Evolutionary conservation across 1,139 yeast genomes (phyloP), one percentile per base, ranked within the genome.

Genomic region (Taphrina communis): DNA sequence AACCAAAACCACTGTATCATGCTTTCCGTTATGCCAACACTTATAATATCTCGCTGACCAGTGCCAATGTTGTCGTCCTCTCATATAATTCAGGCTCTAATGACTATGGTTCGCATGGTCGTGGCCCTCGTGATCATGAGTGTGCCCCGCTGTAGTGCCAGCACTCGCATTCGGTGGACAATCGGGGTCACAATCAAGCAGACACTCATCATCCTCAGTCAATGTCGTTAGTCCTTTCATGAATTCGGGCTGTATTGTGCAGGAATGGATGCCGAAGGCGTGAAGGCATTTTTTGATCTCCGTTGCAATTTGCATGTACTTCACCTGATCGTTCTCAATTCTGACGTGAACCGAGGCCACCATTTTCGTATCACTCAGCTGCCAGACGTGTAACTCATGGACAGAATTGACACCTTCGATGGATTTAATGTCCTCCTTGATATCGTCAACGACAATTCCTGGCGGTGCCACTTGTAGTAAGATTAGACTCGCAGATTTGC

Each of bases 341-440:
- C 92, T 90, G 57, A 93, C 88, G 77, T 94, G 99, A 72, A 94
- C 83, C 0, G 97, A 89, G 0, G 97, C 97, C 76, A 94, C 90
- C 74, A 87, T 83, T 69, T 90, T 84, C 73, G 88, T 90, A 79
- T 94, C 99, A 70, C 93, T 90, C 74, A 94, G 83, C 77, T 92
- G 94, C 99, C 99, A 94, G 71, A 94, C 89, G 77, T 94, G 99
- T 82, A 94, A 87, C 77, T 94, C 99, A 77, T 94, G 99, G 53
- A 94, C 87, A 4, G 95, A 90, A 72, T 86, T 83, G 66, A 94
- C 95, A 36, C 93, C 90, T 0, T 86, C 84, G 7, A 81, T 75
- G 36, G 85, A 76, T 19, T 60, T 42, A 66, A 94, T 88, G 72
- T 89, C 90, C 62, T 83, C 82, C 70, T 88, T 85, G 58, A 94